These are phyloP conservation scores for Rhodotorula toruloides DNA, from an alignment of 768 basidiomycete species.

Conservation along the genomic window DNA sequence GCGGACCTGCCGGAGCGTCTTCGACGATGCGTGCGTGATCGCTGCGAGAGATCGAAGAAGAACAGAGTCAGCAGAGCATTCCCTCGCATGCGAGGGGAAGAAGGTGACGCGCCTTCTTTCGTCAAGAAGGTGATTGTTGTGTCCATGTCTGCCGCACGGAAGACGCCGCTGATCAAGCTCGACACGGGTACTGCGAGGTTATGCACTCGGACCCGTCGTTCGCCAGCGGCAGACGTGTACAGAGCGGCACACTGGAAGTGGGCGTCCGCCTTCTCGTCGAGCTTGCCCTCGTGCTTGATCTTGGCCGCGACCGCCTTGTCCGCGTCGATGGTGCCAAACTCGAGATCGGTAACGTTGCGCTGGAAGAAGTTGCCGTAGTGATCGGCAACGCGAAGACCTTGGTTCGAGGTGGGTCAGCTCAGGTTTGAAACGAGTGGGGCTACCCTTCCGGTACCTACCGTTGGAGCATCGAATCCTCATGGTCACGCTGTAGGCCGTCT, in stretches of 20 bases:
- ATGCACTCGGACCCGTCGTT: conserved; percentile 73
- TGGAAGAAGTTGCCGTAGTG: conserved; percentile 70
- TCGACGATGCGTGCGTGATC: conserved; percentile 58
- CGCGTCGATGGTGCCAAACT: conserved; percentile 71
- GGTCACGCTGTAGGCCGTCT: conserved; percentile 71
- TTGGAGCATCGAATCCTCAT: conserved; percentile 78
- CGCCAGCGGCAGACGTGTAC: conserved; percentile 71
- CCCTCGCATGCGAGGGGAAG: too few species aligned
- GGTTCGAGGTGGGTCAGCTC: not conserved
- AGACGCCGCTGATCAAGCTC: conserved; percentile 81
- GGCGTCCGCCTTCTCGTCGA: conserved; percentile 68
- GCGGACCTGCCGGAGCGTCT: conserved; percentile 67
- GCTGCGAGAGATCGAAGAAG: conserved; percentile 54
- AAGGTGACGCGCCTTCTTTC: conserved; percentile 62
- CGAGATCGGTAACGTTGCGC: conserved; percentile 64
- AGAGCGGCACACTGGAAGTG: conserved; percentile 81
- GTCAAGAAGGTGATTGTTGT: conserved; percentile 66
- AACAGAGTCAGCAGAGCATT: too few species aligned
- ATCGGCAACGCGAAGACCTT: conserved; percentile 46
- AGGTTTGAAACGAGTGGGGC: conserved; percentile 27
- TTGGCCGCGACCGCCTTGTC: conserved; percentile 71
- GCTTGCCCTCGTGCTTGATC: conserved; percentile 61
- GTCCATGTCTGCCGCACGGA: conserved; percentile 86
- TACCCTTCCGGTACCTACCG: too few species aligned
- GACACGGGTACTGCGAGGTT: conserved; percentile 81